phyloP scores from a whole-genome alignment of 2,329 filamentous ascomycete genomes.

The Pseudogymnoascus sp. region DNA sequence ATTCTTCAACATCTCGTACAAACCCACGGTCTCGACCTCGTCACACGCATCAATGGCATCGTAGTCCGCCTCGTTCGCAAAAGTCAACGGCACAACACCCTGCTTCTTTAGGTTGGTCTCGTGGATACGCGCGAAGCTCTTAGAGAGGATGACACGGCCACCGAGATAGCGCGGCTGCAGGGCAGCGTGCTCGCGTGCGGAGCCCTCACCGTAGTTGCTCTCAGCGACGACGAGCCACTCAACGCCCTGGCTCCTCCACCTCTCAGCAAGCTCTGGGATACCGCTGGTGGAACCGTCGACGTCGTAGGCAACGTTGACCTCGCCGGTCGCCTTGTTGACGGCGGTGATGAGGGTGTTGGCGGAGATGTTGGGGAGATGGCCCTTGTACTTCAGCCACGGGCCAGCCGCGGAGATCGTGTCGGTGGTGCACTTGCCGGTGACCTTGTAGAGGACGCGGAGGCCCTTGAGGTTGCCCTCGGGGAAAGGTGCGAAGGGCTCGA shows the following conservation, averaged over 20 bases:
- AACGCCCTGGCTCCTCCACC: conserved; percentile 68
- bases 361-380: conserved; percentile 93
- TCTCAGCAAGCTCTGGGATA: conserved; percentile 79
- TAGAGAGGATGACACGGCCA: conserved; percentile 72
- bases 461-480: conserved; percentile 64
- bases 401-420: conserved; percentile 97
- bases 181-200: conserved; percentile 80
- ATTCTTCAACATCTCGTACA: conserved; percentile 71
- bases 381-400: conserved; percentile 98
- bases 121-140: conserved; percentile 86
- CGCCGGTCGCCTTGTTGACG: conserved; percentile 81
- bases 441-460: conserved; percentile 86
- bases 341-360: conserved; percentile 97
- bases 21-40: conserved; percentile 69
- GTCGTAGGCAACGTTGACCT: conserved; percentile 90
- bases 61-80: conserved; percentile 82
- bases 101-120: conserved; percentile 97
- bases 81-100: conserved; percentile 88
- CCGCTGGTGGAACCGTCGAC: conserved; percentile 63
- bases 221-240: conserved; percentile 94
- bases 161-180: conserved; percentile 87
- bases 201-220: conserved; percentile 94
- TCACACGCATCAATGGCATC: conserved; percentile 77
- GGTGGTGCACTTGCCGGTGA: conserved; percentile 95
- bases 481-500: conserved; percentile 86